A percentile compares a stretch with the other conserved stretches of the same genome.
Evolutionary conservation across 306 rosid genomes (phyloP).

Genomic region (Hylodesmum podocarpum): DNA sequence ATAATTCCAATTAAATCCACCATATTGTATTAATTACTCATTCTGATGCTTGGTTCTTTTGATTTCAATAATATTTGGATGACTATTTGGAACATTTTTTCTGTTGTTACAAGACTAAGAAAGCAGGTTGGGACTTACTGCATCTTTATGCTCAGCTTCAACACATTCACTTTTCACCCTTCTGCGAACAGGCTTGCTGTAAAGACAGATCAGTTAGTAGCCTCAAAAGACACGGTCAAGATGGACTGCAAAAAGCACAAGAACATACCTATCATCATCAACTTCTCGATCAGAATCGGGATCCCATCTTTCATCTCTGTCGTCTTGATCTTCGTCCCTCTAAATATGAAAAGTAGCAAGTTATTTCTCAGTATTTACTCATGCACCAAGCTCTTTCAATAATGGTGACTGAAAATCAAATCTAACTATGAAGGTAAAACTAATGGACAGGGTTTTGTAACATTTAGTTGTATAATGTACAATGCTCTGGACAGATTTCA

Average conservation of each 20-base stretch:
- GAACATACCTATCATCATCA: slow-evolving; percentile 41
- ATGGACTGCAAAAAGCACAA: slow-evolving; percentile 7
- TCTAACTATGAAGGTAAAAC: neutral
- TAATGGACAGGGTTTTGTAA: neutral
- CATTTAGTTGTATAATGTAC: neutral
- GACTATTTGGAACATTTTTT: neutral
- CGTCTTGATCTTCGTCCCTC: slow-evolving; percentile 46
- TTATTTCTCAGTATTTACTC: neutral
- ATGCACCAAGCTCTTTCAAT: neutral
- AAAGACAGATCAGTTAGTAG: slow-evolving; percentile 15
- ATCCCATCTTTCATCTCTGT: slow-evolving; percentile 42
- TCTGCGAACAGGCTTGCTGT: slow-evolving; percentile 36
- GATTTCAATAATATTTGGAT: slow-evolving; percentile 16
- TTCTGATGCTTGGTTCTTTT: neutral
- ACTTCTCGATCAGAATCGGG: slow-evolving; percentile 44
- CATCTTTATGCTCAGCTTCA: slow-evolving; percentile 36
- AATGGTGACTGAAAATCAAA: slow-evolving; percentile 3
- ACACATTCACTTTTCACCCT: slow-evolving; percentile 44
- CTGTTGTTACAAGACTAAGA: slow-evolving; percentile 5
- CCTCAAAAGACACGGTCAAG: slow-evolving; percentile 15
- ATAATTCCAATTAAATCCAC: neutral
- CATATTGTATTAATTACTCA: neutral
- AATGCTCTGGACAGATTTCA: neutral
- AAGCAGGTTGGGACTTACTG: slow-evolving; percentile 36
- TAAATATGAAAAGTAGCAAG: slow-evolving; percentile 21